These are phyloP conservation scores for Bonia amplexicaulis DNA, from an alignment of 176 grass and related monocot species.

Conservation along the genomic window DNA sequence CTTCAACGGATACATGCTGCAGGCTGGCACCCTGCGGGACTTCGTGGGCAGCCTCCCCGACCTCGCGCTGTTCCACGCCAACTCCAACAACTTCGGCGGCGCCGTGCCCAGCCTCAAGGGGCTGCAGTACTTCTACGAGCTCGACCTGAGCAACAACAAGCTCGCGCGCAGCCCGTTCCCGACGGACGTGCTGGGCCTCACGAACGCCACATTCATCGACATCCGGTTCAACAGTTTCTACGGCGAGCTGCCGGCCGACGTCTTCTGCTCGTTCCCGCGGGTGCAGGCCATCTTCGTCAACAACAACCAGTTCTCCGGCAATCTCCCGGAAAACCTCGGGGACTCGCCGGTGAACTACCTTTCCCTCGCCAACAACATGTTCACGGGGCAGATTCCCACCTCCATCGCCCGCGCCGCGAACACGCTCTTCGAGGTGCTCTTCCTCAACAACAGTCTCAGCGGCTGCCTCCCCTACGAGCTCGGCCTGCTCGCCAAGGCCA, in stretches of 20 bases:
- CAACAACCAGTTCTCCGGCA: conserved; percentile 66
- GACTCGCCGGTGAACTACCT: conserved; percentile 68
- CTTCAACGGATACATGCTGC: conserved; percentile 62
- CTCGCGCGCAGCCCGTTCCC: conserved; percentile 44
- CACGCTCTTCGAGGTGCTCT: conserved; percentile 74
- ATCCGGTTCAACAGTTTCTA: conserved; percentile 62
- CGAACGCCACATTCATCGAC: conserved; percentile 82
- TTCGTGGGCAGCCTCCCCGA: conserved; percentile 59
- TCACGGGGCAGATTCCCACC: conserved; percentile 65
- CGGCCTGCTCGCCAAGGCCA: conserved; percentile 63
- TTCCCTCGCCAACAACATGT: conserved; percentile 76
- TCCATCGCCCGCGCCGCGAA: conserved; percentile 49
- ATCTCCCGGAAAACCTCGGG: conserved; percentile 61
- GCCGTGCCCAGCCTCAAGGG: conserved; percentile 13
- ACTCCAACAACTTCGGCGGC: conserved; percentile 69
- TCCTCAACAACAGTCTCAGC: conserved; percentile 76
- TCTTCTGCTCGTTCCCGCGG: conserved; percentile 51
- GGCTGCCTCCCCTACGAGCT: conserved; percentile 90
- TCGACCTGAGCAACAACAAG: conserved; percentile 89
- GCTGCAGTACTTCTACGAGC: conserved; percentile 81
- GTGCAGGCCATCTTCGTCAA: conserved; percentile 85
- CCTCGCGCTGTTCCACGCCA: conserved; percentile 93
- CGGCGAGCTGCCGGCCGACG: conserved; percentile 29
- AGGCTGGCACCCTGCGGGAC: neutral
- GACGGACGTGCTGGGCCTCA: conserved; percentile 28